Evolutionary conservation across 345 rosid species (phyloP).

Genomic region (Noccaea caerulescens): DNA sequence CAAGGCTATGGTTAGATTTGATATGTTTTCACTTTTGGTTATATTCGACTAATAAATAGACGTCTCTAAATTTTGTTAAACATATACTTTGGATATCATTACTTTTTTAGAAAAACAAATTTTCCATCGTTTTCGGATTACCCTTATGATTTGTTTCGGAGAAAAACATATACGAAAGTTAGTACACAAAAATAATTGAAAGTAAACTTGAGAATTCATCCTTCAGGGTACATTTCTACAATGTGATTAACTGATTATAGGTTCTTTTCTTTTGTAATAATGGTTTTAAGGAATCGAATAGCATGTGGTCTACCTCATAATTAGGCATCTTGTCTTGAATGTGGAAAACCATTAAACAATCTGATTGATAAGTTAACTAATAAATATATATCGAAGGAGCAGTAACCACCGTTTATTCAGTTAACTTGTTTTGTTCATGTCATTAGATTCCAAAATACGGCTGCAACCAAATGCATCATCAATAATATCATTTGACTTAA

Average conservation of each 20-base stretch:
- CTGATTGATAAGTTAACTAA: constrained; percentile 22
- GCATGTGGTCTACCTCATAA: constrained; percentile 39
- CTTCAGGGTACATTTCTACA: background rate
- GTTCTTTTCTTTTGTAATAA: constrained; percentile 14
- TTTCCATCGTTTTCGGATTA: no score
- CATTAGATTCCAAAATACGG: constrained; percentile 19
- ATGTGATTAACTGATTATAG: background rate
- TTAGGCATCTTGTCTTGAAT: constrained; percentile 43
- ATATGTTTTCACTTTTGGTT: background rate
- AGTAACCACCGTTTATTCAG: constrained; percentile 45
- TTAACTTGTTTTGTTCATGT: constrained; percentile 32
- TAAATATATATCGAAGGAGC: background rate
- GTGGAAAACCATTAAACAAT: constrained; percentile 28
- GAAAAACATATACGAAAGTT: no score
- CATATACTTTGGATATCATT: no score
- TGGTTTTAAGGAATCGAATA: constrained; percentile 32
- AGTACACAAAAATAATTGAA: background rate
- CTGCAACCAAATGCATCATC: constrained; percentile 27
- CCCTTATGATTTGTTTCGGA: no score
- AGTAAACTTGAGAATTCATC: constrained; percentile 12
- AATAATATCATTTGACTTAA: background rate
- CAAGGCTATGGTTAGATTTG: background rate
- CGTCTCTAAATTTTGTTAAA: no score
- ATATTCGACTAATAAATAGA: background rate
- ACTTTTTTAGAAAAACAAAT: no score